These are phyloP conservation scores for Petunia secreta DNA, from an alignment of 257 asterid genomes.

Conservation along the genomic window DNA sequence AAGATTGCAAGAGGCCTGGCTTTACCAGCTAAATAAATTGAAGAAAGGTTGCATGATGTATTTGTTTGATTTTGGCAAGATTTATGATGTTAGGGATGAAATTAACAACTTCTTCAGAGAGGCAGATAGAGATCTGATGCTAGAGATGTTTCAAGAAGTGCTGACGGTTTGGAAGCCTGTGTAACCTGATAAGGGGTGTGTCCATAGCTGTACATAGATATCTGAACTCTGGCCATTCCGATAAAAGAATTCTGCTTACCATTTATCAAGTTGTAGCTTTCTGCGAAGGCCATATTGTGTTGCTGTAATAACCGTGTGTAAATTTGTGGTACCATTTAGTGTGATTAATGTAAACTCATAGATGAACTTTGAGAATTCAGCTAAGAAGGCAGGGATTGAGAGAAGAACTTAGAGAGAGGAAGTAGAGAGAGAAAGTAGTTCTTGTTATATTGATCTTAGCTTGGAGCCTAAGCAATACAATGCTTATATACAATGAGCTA, in stretches of 20 bases:
- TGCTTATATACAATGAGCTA: no score
- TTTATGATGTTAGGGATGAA: constrained; percentile 82
- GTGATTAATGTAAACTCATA: background rate
- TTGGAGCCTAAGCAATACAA: no score
- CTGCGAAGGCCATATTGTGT: constrained; percentile 12
- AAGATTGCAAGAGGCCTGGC: constrained; percentile 96
- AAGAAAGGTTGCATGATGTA: constrained; percentile 88
- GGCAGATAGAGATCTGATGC: constrained; percentile 80
- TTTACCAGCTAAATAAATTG: constrained; percentile 75
- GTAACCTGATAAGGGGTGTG: constrained; percentile 24
- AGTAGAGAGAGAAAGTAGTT: no score
- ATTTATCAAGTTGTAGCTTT: background rate
- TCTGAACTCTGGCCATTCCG: background rate
- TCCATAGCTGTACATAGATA: background rate
- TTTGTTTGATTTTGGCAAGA: constrained; percentile 89
- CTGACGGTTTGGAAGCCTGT: constrained; percentile 79
- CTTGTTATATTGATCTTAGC: no score
- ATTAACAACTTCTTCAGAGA: constrained; percentile 61
- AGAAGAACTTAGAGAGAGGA: no score
- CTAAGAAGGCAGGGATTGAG: no score
- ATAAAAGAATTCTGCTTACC: no score
- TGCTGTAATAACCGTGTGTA: background rate
- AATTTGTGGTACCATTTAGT: background rate
- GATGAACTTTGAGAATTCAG: no score
- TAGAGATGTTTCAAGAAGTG: constrained; percentile 86